phyloP scores from a whole-genome alignment of 2,329 filamentous ascomycete species.

The Orbilia javanica region DNA sequence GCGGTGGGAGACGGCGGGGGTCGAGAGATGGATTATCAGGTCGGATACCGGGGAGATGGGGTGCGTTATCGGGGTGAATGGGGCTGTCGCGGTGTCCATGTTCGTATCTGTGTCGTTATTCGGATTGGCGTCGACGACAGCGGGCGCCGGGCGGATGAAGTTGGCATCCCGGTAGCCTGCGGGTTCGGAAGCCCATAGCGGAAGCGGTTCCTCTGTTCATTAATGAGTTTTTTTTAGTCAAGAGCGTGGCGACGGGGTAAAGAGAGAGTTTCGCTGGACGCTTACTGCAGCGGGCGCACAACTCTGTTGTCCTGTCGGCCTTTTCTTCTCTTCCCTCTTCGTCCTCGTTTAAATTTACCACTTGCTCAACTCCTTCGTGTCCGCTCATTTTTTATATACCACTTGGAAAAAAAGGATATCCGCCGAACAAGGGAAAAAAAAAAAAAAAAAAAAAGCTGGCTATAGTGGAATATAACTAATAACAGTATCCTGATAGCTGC shows the following conservation, averaged over 20 bases:
- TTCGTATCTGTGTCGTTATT: not conserved
- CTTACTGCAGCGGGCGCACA: constrained; percentile 43
- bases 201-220: constrained; percentile 39
- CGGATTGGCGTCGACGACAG: not conserved
- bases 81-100: not conserved
- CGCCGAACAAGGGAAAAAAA: not conserved
- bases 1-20: not conserved
- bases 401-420: not conserved
- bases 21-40: constrained; percentile 37
- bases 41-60: constrained; percentile 50
- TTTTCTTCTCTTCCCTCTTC: no score
- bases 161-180: constrained; percentile 22
- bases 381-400: constrained; percentile 3
- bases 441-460: constrained; percentile 26
- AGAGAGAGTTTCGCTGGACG: not conserved
- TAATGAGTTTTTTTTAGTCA: not conserved
- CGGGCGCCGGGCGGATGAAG: constrained; percentile 26
- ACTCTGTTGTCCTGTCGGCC: not conserved
- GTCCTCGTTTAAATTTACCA: no score
- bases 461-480: constrained; percentile 31
- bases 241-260: not conserved
- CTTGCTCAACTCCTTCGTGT: not conserved
- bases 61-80: constrained; percentile 1
- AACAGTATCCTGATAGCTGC: not conserved
- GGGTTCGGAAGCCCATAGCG: constrained; percentile 23